These are phyloP conservation scores for Dichotomocladium elegans DNA, from an alignment of 371 early-diverging fungal species.

Conservation along the genomic window DNA sequence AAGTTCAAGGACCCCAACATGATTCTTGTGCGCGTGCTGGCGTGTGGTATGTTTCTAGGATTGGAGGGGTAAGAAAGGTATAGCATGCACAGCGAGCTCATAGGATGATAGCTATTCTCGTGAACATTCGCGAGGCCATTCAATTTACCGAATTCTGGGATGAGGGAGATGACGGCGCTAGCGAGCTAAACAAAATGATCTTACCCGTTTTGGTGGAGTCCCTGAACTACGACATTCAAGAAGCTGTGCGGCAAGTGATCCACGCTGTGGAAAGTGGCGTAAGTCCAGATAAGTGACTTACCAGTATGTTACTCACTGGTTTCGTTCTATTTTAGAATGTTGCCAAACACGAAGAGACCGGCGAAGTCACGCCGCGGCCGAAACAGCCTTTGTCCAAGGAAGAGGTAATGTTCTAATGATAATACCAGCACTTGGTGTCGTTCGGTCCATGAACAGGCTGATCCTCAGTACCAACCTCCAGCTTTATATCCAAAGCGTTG, in stretches of 20 bases:
- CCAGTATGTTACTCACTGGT: no score
- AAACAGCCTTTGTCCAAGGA: conserved; percentile 46
- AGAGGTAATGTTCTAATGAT: conserved; percentile 26
- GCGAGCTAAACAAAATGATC: conserved; percentile 44
- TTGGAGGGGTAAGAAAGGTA: not conserved
- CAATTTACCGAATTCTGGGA: conserved; percentile 29
- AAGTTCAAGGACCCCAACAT: conserved; percentile 39
- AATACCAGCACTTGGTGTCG: not conserved
- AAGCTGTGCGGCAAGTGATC: conserved; percentile 47
- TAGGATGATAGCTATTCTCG: conserved; percentile 38
- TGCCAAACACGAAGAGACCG: conserved; percentile 28
- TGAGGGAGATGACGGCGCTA: conserved; percentile 28
- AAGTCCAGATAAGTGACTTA: conserved; percentile 16
- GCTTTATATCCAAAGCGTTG: conserved; percentile 37
- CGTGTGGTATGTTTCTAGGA: conserved; percentile 43
- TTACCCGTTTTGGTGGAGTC: conserved; percentile 53
- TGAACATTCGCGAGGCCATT: conserved; percentile 40
- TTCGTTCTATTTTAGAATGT: conserved; percentile 24
- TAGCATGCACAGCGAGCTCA: no score
- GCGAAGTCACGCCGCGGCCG: conserved; percentile 42
- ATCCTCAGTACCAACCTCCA: conserved; percentile 4
- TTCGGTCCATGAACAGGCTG: not conserved
- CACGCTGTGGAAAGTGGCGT: conserved; percentile 48
- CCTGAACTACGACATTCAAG: conserved; percentile 59
- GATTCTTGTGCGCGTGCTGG: conserved; percentile 49